Evolutionary conservation across 805 yeast species (phyloP), one percentile per base, ranked within the genome.

Genomic region (Candida maris): DNA sequence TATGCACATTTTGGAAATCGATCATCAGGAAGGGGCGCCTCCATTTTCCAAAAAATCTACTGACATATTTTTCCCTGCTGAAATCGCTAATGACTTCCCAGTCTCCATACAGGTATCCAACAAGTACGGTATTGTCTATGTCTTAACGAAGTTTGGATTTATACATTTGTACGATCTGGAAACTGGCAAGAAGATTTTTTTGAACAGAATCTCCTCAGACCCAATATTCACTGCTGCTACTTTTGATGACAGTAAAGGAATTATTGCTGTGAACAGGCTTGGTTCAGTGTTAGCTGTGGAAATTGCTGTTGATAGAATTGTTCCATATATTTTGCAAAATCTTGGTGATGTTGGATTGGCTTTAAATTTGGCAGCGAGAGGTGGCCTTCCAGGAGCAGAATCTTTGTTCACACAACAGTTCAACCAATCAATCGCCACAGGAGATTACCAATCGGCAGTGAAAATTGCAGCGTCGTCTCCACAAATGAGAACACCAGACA

Each of bases 321-420:
- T 93, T 44, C 95, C 96, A 35, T 94, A 94, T 61, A 81, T 93
- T 34, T 71, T 93, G 59, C 80, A 81, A 54, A 87, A 85, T 59
- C 73, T 93, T 44, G 80, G 91, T 36, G 91, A 93, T 57, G 87
- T 91, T 21, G 74, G 82, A 16, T 71, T 93, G 53, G 98, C 97
- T 3, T 70, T 93, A 42, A 71, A 87, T 8, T 75, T 93, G 46
- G 94, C 97, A 19, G 77, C 96, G 3, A 84, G 97, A 63, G 97
- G 96, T 56, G 96, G 96, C 2, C 77, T 93, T 55, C 93, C 96
- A 28, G 99, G 99, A 48, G 98, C 97, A 32, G 99, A 93, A 61
- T 81, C 79, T 54, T 72, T 93, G 45, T 89, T 93, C 64, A 67
- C 73, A 41, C 95, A 88, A 65, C 97, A 91, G 65, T 93, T 93